Evolutionary conservation across 148 eudicot genomes (phyloP).

Genomic region (Arctostaphylos glauca): DNA sequence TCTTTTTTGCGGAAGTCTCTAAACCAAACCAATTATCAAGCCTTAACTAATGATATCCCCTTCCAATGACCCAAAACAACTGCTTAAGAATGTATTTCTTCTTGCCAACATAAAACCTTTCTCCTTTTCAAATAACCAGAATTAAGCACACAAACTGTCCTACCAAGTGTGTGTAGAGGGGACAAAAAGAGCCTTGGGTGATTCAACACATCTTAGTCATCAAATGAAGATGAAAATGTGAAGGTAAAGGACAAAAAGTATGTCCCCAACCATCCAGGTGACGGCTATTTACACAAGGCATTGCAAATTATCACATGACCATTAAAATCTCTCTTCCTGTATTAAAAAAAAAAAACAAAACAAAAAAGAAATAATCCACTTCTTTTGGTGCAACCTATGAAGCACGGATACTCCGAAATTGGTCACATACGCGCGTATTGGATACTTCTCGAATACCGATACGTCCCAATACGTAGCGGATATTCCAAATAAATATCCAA

Average conservation of each 20-base stretch:
- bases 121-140: background rate
- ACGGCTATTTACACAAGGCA: background rate
- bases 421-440: too few relatives aligned
- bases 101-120: slow-evolving; percentile 1
- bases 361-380: too few relatives aligned
- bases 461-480: too few relatives aligned
- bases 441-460: too few relatives aligned
- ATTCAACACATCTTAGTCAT: background rate
- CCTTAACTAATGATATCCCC: background rate
- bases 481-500: too few relatives aligned
- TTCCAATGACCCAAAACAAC: background rate
- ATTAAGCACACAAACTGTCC: background rate
- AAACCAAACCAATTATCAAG: background rate
- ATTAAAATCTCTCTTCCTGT: background rate
- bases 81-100: background rate
- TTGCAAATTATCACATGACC: background rate
- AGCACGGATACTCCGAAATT: too few relatives aligned
- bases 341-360: background rate
- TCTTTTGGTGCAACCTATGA: too few relatives aligned
- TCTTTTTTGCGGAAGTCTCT: background rate
- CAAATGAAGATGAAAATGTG: background rate
- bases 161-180: background rate
- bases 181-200: background rate
- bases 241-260: background rate
- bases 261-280: background rate